Base-by-base conservation (phyloP, 2,329 filamentous ascomycete genomes). In the Catunica adiposa region DNA sequence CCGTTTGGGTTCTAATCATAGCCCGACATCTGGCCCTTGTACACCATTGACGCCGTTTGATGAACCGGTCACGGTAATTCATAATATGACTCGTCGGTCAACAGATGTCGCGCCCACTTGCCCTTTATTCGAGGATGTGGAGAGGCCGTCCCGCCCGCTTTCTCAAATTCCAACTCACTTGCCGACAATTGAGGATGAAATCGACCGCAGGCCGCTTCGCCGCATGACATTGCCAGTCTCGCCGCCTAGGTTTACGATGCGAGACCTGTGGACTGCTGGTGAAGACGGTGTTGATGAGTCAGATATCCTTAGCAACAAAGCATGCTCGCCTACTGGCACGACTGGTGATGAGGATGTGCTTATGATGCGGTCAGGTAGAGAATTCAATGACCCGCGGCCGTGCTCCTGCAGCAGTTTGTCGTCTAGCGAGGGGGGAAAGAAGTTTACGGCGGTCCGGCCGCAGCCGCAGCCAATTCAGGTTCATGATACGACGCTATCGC, bases 1-100 rank as follows among this genome's bases (percentile, higher is more conserved):
- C 55, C 66, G 62, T 50, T 34, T 51, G 48, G 31, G 56, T 15
- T 34, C 53, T 23, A 51, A 48, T 17, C 55, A 34, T n/a, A 51
- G 53, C 48, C 47, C 56, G n/a, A 53, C 52, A 5, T 53, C 56
- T 52, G 51, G 51, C 20, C 53, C 56, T 15, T 37, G 56, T 17
- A 58, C 56, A 9, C 52, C 53, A 17, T 52, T 52, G 31, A 34
- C 40, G n/a, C 31, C 44, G 11, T 58, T 55, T 55, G 56, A 58
- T 20, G 56, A 58, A 22, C 38, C 56, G 22, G 48, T 54, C 15
- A 54, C 52, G 6, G 17, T 52, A 3, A 55, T 58, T 53, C 48
- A 58, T 25, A 54, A 54, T 26, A 58, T 58, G 56, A 55, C 40
- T 9, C 53, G 56, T 23, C 53, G 53, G 46, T 58, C 56, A 51